Conservation (phyloP, 129 eudicot genomes). For the Flaveria ramosissima region DNA sequence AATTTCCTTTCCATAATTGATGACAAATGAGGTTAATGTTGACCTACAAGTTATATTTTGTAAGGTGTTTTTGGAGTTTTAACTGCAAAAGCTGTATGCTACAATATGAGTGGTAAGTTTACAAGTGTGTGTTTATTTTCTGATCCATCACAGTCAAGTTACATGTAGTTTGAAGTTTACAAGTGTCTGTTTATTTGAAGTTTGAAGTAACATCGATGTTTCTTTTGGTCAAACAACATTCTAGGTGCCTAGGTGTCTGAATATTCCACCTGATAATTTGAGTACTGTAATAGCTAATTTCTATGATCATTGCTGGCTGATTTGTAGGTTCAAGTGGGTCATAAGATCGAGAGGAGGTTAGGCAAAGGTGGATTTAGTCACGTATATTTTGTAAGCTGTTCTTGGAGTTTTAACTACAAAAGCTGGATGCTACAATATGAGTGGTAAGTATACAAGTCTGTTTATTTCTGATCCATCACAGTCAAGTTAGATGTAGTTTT, state of each 20-base stretch:
- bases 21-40: too few relatives aligned
- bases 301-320: too few relatives aligned
- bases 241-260: conserved; percentile 44
- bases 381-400: too few relatives aligned
- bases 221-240: conserved; percentile 44
- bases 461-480: background rate
- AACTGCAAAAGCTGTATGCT: conserved; percentile 7
- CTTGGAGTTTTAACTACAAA: conserved; percentile 9
- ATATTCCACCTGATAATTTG: too few relatives aligned
- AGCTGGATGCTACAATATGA: too few relatives aligned
- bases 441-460: conserved; percentile 74
- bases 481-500: background rate
- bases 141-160: background rate
- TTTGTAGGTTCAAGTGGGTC: too few relatives aligned
- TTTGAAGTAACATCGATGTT: background rate
- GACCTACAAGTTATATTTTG: too few relatives aligned
- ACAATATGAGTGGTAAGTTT: conserved; percentile 87
- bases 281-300: too few relatives aligned
- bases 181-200: background rate
- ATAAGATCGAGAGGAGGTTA: too few relatives aligned
- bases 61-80: too few relatives aligned
- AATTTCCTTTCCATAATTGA: too few relatives aligned
- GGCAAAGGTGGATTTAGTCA: too few relatives aligned
- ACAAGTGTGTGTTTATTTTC: conserved; percentile 46
- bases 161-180: background rate